These are phyloP conservation scores for Globisporangium parvum DNA, from an alignment of 352 stramenopile genomes.

Conservation along the genomic window DNA sequence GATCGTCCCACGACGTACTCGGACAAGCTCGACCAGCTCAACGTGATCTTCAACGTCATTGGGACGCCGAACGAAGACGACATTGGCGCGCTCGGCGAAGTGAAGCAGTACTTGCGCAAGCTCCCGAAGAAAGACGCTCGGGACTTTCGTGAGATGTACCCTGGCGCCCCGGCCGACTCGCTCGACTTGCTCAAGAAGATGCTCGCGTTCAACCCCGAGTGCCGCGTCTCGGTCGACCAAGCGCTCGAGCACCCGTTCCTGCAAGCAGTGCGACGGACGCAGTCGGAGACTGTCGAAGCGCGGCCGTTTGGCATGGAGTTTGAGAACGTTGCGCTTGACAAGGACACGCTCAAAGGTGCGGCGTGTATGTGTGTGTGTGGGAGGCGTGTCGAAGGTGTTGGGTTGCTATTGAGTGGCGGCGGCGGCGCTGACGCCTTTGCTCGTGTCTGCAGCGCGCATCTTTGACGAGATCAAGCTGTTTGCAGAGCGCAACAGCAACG, in stretches of 20 bases:
- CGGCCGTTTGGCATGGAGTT: constrained; percentile 88
- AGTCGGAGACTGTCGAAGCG: constrained; percentile 65
- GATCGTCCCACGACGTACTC: constrained; percentile 80
- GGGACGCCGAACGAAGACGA: constrained; percentile 90
- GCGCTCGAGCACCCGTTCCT: constrained; percentile 81
- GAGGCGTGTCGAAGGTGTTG: neutral
- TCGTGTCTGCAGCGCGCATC: constrained; percentile 51
- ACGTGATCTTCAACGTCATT: constrained; percentile 95
- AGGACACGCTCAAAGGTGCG: constrained; percentile 80
- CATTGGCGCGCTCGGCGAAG: constrained; percentile 70
- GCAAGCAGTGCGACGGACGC: constrained; percentile 60
- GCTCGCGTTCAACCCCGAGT: constrained; percentile 76
- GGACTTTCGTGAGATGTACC: constrained; percentile 82
- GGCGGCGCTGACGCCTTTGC: constrained; percentile 6
- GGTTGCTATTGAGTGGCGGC: neutral
- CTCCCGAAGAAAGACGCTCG: constrained; percentile 76
- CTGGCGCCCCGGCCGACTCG: constrained; percentile 66
- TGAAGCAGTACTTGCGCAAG: constrained; percentile 86
- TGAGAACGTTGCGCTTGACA: constrained; percentile 82
- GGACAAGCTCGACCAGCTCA: constrained; percentile 90
- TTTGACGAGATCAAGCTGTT: constrained; percentile 87
- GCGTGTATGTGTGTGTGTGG: constrained; percentile 4
- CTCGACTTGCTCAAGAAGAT: constrained; percentile 85
- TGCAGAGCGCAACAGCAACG: constrained; percentile 61
- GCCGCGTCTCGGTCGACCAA: constrained; percentile 82